Conservation (phyloP, 768 basidiomycete species). For the Serendipita sp. region DNA sequence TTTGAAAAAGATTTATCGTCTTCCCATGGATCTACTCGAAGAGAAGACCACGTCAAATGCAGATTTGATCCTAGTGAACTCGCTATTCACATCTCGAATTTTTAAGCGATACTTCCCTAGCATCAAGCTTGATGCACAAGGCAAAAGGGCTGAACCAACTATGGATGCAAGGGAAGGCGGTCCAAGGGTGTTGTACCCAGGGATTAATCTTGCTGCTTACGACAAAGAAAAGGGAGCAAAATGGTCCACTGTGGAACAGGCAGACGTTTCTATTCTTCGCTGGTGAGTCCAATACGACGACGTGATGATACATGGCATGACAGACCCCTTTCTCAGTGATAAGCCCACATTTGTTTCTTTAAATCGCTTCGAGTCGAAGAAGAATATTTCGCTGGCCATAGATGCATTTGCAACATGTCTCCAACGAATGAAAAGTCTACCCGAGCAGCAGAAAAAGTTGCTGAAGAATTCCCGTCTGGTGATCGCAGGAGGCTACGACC, state of each 20-base stretch:
- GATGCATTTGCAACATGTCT: constrained; percentile 52
- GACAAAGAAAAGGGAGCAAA: constrained; percentile 22
- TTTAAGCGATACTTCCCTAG: constrained; percentile 62
- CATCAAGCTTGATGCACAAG: constrained; percentile 21
- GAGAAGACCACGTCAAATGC: constrained; percentile 84
- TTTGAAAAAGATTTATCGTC: constrained; percentile 63
- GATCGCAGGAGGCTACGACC: constrained; percentile 70
- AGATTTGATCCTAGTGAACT: constrained; percentile 84
- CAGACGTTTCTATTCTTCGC: background rate
- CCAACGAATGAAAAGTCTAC: constrained; percentile 10
- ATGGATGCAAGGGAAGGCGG: constrained; percentile 16
- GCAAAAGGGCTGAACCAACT: background rate
- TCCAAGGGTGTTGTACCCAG: constrained; percentile 85
- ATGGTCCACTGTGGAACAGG: constrained; percentile 32
- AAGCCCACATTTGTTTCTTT: constrained; percentile 69
- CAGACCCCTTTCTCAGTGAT: constrained; percentile 13
- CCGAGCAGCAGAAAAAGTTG: background rate
- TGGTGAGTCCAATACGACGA: constrained; percentile 7
- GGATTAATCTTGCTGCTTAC: constrained; percentile 73
- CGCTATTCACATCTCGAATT: constrained; percentile 68
- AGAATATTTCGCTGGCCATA: constrained; percentile 73
- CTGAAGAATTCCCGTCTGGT: background rate
- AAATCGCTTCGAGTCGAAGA: constrained; percentile 93
- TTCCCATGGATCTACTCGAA: constrained; percentile 82
- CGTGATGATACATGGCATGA: background rate